Evolutionary conservation across 2,329 filamentous ascomycete genomes (phyloP), one percentile per base, ranked within the genome.

Genomic region (Cadophora luteo-olivacea): DNA sequence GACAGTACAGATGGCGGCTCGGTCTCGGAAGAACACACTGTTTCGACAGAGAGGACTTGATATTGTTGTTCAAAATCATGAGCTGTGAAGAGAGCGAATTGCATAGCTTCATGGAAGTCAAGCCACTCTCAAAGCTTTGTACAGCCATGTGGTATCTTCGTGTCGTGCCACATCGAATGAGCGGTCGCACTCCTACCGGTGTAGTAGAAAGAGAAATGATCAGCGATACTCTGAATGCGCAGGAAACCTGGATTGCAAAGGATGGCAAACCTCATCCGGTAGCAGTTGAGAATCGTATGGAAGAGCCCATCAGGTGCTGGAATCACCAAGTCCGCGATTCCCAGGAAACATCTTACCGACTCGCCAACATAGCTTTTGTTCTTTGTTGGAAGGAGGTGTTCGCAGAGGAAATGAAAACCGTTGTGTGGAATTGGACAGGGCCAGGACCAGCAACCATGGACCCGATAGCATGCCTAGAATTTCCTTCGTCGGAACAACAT

Each of bases 341-440:
- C 5, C n/a, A 22, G 24, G 48, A 51, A n/a, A 51, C 19, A 9
- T n/a, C 48, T 24, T 22, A 24, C n/a, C 48, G 24, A 22, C 48
- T 51, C 22, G 48, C 48, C 48, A 51, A 51, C 22, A n/a, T 51
- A 6, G 22, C 19, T 51, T 22, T 51, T 22, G 48, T 51, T 51
- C 48, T 51, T 24, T n/a, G 48, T n/a, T 51, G 48, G 48, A 51
- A 51, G 22, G 48, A 51, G 22, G 48, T 51, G 11, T 51, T 51
- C n/a, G 22, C n/a, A 22, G 48, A 6, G 3, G 48, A 51, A 22
- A 51, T 51, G 22, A 22, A 51, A n/a, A 51, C 16, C 8, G 22
- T 51, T 4, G 48, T 51, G 4, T 51, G 48, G 48, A 22, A 51
- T 22, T 51, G 48, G 48, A 51, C 19, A 11, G 19, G 48, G 9